Evolutionary conservation across 768 basidiomycete genomes (phyloP), one percentile per base, ranked within the genome.

Genomic region (Russula sp.): DNA sequence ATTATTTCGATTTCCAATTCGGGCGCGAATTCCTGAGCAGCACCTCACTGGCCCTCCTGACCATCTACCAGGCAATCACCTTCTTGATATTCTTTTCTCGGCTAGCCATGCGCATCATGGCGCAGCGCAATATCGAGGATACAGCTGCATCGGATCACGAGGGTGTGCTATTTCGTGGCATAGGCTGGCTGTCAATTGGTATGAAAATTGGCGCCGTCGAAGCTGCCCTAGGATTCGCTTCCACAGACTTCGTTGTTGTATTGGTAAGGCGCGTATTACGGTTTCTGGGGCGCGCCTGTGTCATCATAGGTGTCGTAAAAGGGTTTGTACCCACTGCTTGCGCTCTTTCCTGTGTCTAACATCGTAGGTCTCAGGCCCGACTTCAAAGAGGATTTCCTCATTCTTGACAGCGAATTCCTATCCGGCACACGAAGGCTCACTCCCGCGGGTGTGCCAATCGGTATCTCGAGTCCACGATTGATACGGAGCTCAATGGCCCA

Each of bases 151-250:
- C 82, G 61, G 75, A 79, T 57, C 71, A 74, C 0, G 80, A 84
- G 70, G 66, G 64, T n/a, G 72, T 76, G 27, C 72, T 82, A 20
- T 75, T 85, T 66, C 80, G 78, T 61, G 90, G 89, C 10, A 79
- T 82, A 10, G 82, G 77, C 18, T 91, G 88, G 88, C 77, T 90
- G 50, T 75, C 79, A n/a, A 75, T 70, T 0, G 87, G 82, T 3
- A 70, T 87, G 59, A 81, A 83, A 68, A 69, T 91, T 31, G 87
- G 87, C 10, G 82, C 82, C 3, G 70, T 85, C 52, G 90, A 92
- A 73, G 83, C 81, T 6, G 71, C 83, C 6, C 69, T 86, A 10
- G 90, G 88, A 0, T 90, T 89, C 66, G 79, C 78, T 3, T 73
- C 75, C 14, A 78, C 76, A 32, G 76, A 77, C 8, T 89, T 89